A percentile compares a stretch with the other conserved stretches of the same genome.
Conservation (phyloP, 805 yeast species). For the Candida loeiensis region DNA sequence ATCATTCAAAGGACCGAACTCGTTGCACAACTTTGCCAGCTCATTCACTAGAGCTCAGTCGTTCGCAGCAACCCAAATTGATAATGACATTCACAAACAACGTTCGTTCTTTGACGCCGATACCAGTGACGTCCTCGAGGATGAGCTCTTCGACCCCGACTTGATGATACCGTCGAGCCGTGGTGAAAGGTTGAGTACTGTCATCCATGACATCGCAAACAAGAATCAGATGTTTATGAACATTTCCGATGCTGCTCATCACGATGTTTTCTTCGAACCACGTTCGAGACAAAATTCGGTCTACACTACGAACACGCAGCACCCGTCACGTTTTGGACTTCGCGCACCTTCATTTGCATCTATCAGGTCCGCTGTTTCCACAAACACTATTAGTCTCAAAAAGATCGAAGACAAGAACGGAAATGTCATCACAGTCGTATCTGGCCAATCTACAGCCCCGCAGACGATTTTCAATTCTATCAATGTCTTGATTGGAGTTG, state of each 20-base stretch:
- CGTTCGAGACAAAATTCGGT: conserved; percentile 29
- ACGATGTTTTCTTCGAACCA: conserved; percentile 37
- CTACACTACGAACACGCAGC: conserved; percentile 10
- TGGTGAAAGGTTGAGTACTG: conserved; percentile 64
- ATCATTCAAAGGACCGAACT: conserved; percentile 29
- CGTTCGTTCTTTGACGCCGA: conserved; percentile 16
- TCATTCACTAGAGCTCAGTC: conserved; percentile 39
- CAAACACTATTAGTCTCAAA: conserved; percentile 45
- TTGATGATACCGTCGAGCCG: conserved; percentile 51
- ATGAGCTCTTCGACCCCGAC: conserved; percentile 48
- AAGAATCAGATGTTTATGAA: conserved; percentile 22
- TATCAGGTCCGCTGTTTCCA: conserved; percentile 33
- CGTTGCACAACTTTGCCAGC: conserved; percentile 38
- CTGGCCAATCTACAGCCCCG: conserved; percentile 56
- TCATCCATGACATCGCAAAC: conserved; percentile 38
- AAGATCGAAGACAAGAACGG: conserved; percentile 72
- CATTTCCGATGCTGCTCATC: conserved; percentile 11
- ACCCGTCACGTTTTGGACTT: conserved; percentile 24
- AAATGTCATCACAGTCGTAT: conserved; percentile 55
- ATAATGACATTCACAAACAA: conserved; percentile 21
- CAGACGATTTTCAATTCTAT: conserved; percentile 73
- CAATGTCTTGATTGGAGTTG: conserved; percentile 73
- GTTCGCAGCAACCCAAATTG: conserved; percentile 17
- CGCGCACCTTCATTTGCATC: conserved; percentile 45
- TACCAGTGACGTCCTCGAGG: conserved; percentile 14